Evolutionary conservation across 1,284 basidiomycete genomes (phyloP).

Genomic region (Tremellales sp.): DNA sequence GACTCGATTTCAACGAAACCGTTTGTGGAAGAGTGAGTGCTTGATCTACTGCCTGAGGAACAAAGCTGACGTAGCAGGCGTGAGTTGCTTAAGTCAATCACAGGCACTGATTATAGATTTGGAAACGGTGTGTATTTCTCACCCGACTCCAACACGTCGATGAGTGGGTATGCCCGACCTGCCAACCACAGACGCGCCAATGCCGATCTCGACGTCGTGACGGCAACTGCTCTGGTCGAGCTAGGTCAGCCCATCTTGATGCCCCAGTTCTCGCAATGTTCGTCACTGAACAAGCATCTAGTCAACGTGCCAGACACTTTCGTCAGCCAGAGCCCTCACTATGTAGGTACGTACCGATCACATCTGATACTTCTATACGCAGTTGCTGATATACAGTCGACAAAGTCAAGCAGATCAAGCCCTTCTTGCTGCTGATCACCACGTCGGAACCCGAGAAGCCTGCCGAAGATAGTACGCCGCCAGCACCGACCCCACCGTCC

Average conservation of each 20-base stretch:
- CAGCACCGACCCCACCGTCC: neutral
- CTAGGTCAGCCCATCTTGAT: constrained; percentile 10
- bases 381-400: constrained; percentile 5
- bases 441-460: too few relatives aligned
- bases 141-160: constrained; percentile 13
- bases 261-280: neutral
- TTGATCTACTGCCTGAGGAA: neutral
- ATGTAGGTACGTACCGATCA: constrained; percentile 15
- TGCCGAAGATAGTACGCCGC: neutral
- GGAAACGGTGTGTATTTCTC: constrained; percentile 31
- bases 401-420: constrained; percentile 26
- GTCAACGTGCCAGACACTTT: constrained; percentile 23
- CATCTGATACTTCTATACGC: too few relatives aligned
- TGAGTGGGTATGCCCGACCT: constrained; percentile 7
- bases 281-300: neutral
- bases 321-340: constrained; percentile 14
- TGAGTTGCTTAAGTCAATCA: neutral
- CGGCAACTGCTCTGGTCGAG: constrained; percentile 20
- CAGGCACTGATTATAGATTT: constrained; percentile 5
- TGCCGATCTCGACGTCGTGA: constrained; percentile 16
- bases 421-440: constrained; percentile 24
- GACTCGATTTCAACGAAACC: constrained; percentile 23
- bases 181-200: constrained; percentile 9
- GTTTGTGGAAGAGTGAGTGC: constrained; percentile 16
- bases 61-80: neutral